A percentile compares a stretch with the other conserved stretches of the same genome.
Evolutionary conservation across 2,329 filamentous ascomycete species (phyloP).

Genomic region (Amauroascus verrucosus): DNA sequence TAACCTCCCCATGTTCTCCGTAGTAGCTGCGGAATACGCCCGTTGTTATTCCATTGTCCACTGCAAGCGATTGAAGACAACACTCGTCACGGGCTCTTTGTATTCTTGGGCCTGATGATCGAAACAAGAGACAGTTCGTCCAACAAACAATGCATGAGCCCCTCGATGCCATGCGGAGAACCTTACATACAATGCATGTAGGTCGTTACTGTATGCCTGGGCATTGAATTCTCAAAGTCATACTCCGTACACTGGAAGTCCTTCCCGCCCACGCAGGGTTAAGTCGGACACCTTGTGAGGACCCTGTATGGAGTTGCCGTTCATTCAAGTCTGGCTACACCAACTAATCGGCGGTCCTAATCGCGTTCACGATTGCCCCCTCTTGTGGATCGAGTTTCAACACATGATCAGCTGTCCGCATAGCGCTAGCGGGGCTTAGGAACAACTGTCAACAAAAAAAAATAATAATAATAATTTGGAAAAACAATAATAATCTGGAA

Average conservation of each 20-base stretch:
- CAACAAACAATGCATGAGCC: too few species aligned
- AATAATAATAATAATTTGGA: background rate
- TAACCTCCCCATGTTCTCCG: too few species aligned
- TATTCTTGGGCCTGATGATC: too few species aligned
- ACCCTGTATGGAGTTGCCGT: background rate
- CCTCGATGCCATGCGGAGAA: too few species aligned
- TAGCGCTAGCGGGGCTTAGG: conserved; percentile 4
- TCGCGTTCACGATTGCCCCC: background rate
- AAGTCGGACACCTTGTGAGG: background rate
- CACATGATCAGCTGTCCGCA: conserved; percentile 9
- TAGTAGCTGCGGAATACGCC: background rate
- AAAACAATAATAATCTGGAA: background rate
- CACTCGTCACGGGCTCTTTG: too few species aligned
- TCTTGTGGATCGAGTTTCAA: conserved; percentile 3
- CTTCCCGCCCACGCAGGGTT: conserved; percentile 3
- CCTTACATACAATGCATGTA: too few species aligned
- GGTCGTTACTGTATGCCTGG: too few species aligned
- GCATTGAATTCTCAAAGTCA: too few species aligned
- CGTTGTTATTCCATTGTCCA: too few species aligned
- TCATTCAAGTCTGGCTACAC: background rate
- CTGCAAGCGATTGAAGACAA: too few species aligned
- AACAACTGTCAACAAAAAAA: background rate
- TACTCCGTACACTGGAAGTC: background rate
- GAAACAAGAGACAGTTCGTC: too few species aligned
- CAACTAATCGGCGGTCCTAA: background rate